phyloP scores from a whole-genome alignment of 306 rosid species.

The Quercus glauca region DNA sequence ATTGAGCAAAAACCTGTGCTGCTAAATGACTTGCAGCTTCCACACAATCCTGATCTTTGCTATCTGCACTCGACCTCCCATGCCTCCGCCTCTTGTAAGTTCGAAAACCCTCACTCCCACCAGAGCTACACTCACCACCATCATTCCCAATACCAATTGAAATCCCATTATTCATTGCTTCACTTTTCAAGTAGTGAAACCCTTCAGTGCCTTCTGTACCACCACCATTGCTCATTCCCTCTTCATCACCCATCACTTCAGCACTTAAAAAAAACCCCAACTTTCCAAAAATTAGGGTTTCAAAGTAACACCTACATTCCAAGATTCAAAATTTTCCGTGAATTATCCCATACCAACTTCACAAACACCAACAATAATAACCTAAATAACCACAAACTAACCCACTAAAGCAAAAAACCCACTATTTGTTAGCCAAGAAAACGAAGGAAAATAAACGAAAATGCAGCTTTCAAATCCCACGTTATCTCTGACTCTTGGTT shows the following conservation, averaged over 20 bases:
- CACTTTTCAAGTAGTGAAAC: slow-evolving; percentile 33
- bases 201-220: slow-evolving; percentile 22
- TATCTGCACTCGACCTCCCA: slow-evolving; percentile 40
- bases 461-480: slow-evolving; percentile 1
- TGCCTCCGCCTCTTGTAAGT: slow-evolving; percentile 90
- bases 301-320: slow-evolving; percentile 30
- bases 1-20: slow-evolving; percentile 45
- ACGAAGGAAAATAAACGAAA: not conserved
- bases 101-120: slow-evolving; percentile 34
- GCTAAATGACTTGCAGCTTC: slow-evolving; percentile 38
- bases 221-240: slow-evolving; percentile 41
- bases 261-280: slow-evolving; percentile 19
- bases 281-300: slow-evolving; percentile 59
- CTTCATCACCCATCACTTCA: slow-evolving; percentile 47
- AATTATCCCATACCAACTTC: slow-evolving; percentile 23
- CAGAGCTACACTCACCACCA: slow-evolving; percentile 33
- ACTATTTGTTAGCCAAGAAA: slow-evolving; percentile 15
- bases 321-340: slow-evolving; percentile 27
- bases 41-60: slow-evolving; percentile 36
- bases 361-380: slow-evolving; percentile 16
- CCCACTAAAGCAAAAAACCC: slow-evolving; percentile 4
- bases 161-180: slow-evolving; percentile 30
- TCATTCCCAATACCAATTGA: slow-evolving; percentile 23
- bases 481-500: slow-evolving; percentile 4
- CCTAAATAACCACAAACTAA: slow-evolving; percentile 6